phyloP scores from a whole-genome alignment of 768 basidiomycete species.

The Pleurotus platypus region DNA sequence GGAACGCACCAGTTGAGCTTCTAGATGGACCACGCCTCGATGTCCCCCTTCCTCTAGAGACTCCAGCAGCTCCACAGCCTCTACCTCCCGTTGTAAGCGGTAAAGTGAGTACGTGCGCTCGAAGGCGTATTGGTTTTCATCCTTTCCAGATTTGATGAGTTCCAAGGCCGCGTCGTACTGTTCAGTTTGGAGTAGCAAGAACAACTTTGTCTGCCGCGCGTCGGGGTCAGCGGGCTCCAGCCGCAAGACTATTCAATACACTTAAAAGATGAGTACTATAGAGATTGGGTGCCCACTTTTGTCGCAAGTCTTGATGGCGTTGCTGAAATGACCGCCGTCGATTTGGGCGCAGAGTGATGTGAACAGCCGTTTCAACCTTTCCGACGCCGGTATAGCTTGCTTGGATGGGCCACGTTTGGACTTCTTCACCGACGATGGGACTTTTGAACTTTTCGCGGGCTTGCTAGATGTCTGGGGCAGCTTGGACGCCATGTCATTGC shows the following conservation, averaged over 20 bases:
- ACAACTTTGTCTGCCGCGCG: slow-evolving; percentile 80
- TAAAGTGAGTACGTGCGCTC: slow-evolving; percentile 85
- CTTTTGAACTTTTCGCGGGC: too few species aligned
- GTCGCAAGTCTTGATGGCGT: slow-evolving; percentile 89
- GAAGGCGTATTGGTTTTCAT: slow-evolving; percentile 37
- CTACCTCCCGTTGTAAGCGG: slow-evolving; percentile 69
- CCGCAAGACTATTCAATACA: slow-evolving; percentile 54
- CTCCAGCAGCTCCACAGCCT: slow-evolving; percentile 54
- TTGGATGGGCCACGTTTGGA: slow-evolving; percentile 14
- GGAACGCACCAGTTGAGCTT: slow-evolving; percentile 78
- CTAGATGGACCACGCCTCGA: slow-evolving; percentile 71
- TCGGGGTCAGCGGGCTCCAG: slow-evolving; percentile 64
- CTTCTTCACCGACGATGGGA: too few species aligned
- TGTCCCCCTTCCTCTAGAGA: slow-evolving; percentile 48
- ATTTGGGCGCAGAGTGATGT: slow-evolving; percentile 78
- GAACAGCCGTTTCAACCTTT: slow-evolving; percentile 34
- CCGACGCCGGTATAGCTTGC: slow-evolving; percentile 26
- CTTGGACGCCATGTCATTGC: too few species aligned
- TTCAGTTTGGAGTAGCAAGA: slow-evolving; percentile 83
- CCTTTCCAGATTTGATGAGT: slow-evolving; percentile 35
- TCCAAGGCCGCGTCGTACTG: slow-evolving; percentile 68
- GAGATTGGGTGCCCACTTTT: slow-evolving; percentile 51
- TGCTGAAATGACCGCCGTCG: slow-evolving; percentile 79
- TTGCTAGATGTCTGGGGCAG: too few species aligned
- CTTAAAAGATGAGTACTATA: not conserved